Evolutionary conservation across 768 basidiomycete genomes (phyloP), one percentile per base, ranked within the genome.

Genomic region (Pleurotus salmoneostramineus): DNA sequence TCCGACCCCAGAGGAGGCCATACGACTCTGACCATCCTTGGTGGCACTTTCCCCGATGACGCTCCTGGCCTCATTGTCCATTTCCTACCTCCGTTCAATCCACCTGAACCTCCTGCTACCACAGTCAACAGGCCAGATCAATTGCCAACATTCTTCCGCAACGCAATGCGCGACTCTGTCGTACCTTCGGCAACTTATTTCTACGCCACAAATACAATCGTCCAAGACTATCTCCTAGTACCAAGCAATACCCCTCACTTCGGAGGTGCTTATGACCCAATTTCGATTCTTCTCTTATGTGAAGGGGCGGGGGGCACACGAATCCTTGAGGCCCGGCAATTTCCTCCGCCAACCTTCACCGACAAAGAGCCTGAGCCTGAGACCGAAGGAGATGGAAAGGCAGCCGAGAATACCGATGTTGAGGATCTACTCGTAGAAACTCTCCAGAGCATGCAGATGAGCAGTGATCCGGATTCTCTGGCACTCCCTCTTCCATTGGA

Each of bases 151-250:
- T 71, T 74, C 57, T 77, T 84, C 17, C 78, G 88, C 43, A 71
- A 80, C 32, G 88, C 88, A 0, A 89, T 91, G 76, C 75, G 82
- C 42, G 74, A 81, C 45, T 88, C 87, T 5, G 70, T 88, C 1
- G 63, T 71, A 6, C 76, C 82, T 0, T 66, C 70, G 8, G 74
- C 80, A 58, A 70, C 78, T 0, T 83, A 78, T 56, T 81, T 84
- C 60, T 92, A 91, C 63, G 71, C 77, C 11, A 83, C 85, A 0
- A 65, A 71, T 6, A 80, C 83, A 0, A 72, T 82, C 0, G 78
- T 86, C 6, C 91, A 94, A 65, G 93, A 97, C 65, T 93, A 89
- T 68, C 69, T 89, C 15, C 78, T 94, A 15, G 66, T 93, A n/a
- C 88, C 93, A 1, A 78, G 81, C 48, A 72, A 77, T 6, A 87